These are phyloP conservation scores for Staphylotrichum longicolle DNA, from an alignment of 495 filamentous ascomycete genomes.

Conservation along the genomic window DNA sequence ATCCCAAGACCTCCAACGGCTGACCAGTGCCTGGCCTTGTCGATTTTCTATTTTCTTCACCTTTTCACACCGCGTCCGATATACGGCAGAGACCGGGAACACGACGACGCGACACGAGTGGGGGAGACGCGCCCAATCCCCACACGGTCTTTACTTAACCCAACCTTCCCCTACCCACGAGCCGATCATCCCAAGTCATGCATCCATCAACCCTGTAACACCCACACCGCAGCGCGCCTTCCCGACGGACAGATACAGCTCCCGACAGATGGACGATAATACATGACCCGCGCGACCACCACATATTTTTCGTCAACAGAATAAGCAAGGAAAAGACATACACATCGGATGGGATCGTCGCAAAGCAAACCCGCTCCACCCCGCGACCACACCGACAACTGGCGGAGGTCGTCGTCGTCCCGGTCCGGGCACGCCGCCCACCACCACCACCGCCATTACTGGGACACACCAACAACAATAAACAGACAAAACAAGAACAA, in stretches of 20 bases:
- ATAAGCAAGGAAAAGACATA: too few species aligned
- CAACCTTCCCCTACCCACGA: neutral
- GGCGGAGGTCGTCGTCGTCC: too few species aligned
- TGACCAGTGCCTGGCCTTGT: neutral
- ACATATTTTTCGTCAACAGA: too few species aligned
- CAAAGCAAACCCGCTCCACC: slow-evolving; percentile 22
- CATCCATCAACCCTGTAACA: slow-evolving; percentile 20
- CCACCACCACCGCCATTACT: too few species aligned
- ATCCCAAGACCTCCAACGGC: neutral
- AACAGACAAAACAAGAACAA: neutral
- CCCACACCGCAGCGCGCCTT: too few species aligned
- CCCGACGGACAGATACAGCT: too few species aligned
- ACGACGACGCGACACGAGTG: neutral
- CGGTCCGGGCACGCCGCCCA: too few species aligned
- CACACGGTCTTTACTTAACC: neutral
- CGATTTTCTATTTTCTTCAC: neutral
- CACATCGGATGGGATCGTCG: slow-evolving; percentile 22
- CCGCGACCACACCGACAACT: neutral
- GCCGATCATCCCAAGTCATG: slow-evolving; percentile 6
- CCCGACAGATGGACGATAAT: neutral
- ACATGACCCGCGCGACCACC: neutral
- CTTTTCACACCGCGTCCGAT: neutral
- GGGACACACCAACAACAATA: neutral
- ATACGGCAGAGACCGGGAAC: too few species aligned
- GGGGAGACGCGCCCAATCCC: neutral